phyloP scores from a whole-genome alignment of 495 filamentous ascomycete species.

The Corynascus novoguineensis region DNA sequence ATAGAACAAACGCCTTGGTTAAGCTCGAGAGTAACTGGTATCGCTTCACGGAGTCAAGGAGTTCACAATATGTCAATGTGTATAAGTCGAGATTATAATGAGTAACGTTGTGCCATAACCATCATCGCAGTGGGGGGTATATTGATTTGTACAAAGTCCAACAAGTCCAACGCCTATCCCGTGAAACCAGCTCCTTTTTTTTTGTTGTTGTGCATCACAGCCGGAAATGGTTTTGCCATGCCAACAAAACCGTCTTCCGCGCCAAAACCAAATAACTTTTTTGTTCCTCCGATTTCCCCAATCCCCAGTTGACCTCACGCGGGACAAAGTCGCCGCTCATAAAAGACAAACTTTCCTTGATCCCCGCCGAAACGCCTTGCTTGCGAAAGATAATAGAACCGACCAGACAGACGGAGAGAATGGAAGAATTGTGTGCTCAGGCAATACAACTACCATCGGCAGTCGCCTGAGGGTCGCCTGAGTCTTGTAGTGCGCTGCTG shows the following conservation, averaged over 20 bases:
- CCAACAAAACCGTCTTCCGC: not conserved
- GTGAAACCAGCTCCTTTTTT: not conserved
- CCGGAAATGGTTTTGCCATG: too few relatives aligned
- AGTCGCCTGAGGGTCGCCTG: too few relatives aligned
- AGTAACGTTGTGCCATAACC: not conserved
- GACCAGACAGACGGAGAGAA: not conserved
- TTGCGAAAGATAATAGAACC: not conserved
- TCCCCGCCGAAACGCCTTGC: constrained; percentile 16
- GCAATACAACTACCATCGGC: not conserved
- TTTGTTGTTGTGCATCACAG: too few relatives aligned
- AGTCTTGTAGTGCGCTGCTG: too few relatives aligned
- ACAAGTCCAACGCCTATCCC: not conserved
- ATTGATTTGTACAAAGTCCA: constrained; percentile 5
- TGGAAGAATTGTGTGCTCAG: not conserved
- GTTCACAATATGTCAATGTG: not conserved
- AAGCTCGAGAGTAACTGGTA: not conserved
- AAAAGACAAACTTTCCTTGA: not conserved
- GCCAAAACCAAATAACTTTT: not conserved
- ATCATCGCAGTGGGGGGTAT: constrained; percentile 15
- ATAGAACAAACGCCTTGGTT: not conserved
- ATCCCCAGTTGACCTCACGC: not conserved
- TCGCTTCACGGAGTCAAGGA: not conserved
- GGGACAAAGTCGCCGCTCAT: not conserved
- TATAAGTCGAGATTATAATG: not conserved
- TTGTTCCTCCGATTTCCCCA: not conserved